These are phyloP conservation scores for Tetraselmis chui DNA, from an alignment of 139 green algal genomes.

Conservation along the genomic window DNA sequence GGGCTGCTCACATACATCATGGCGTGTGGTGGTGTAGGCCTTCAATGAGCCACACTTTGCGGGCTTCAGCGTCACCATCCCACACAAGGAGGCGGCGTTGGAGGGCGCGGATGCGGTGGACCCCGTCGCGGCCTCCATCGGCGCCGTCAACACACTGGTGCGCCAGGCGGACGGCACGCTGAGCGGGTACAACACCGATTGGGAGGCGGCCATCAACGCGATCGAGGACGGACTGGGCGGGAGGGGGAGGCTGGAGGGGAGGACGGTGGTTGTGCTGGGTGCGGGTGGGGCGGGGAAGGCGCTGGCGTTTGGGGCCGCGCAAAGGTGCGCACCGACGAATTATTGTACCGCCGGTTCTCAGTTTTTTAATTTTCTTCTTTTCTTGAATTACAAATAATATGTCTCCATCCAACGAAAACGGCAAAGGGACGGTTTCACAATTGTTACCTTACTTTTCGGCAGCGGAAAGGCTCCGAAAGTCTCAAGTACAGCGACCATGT, in stretches of 20 bases:
- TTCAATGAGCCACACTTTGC: slow-evolving; percentile 60
- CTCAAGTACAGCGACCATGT: too few relatives aligned
- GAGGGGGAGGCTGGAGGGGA: slow-evolving; percentile 46
- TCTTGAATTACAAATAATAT: too few relatives aligned
- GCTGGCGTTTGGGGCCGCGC: slow-evolving; percentile 83
- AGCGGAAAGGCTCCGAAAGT: too few relatives aligned
- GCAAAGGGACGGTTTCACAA: too few relatives aligned
- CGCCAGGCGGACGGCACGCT: slow-evolving; percentile 53
- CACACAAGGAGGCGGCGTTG: slow-evolving; percentile 89
- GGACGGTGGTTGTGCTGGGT: slow-evolving; percentile 84
- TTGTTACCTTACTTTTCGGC: too few relatives aligned
- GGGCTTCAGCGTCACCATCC: slow-evolving; percentile 85
- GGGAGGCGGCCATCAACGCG: slow-evolving; percentile 74
- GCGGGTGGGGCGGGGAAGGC: slow-evolving; percentile 86
- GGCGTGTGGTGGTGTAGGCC: slow-evolving; percentile 5
- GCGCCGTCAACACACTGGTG: slow-evolving; percentile 93
- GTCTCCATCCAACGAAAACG: too few relatives aligned
- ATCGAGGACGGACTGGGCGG: slow-evolving; percentile 69
- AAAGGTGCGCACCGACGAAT: slow-evolving; percentile 36
- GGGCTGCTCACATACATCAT: too few relatives aligned
- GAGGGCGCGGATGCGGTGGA: slow-evolving; percentile 58
- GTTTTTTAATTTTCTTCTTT: too few relatives aligned
- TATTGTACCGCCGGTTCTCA: too few relatives aligned
- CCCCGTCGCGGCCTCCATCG: slow-evolving; percentile 69
- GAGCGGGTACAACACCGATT: slow-evolving; percentile 94